Evolutionary conservation across 495 filamentous ascomycete genomes (phyloP).

Genomic region (Penicillium desertorum): DNA sequence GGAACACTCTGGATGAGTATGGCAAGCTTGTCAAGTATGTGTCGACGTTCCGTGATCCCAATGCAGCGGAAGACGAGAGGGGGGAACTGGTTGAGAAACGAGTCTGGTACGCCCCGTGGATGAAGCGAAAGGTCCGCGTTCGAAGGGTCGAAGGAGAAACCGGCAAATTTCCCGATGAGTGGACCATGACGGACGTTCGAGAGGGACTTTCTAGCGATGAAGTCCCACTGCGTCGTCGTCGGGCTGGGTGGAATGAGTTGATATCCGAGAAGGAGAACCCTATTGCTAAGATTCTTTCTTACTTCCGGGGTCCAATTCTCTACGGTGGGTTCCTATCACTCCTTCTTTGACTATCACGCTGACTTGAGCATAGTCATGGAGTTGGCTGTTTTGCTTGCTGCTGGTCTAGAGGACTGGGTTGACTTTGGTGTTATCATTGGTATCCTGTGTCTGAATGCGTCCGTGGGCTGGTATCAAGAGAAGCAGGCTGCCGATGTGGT

Average conservation of each 20-base stretch:
- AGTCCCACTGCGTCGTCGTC: constrained; percentile 58
- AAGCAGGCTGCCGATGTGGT: constrained; percentile 83
- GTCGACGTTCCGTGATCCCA: constrained; percentile 58
- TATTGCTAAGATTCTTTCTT: constrained; percentile 68
- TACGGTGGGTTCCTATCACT: constrained; percentile 57
- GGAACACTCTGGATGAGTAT: constrained; percentile 48
- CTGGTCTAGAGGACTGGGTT: constrained; percentile 74
- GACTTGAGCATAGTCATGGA: constrained; percentile 65
- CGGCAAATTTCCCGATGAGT: constrained; percentile 61
- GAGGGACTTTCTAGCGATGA: constrained; percentile 56
- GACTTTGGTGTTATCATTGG: constrained; percentile 83
- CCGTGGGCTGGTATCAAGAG: constrained; percentile 81
- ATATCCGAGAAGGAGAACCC: constrained; percentile 71
- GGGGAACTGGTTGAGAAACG: constrained; percentile 38
- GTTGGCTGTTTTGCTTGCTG: constrained; percentile 70
- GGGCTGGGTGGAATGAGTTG: constrained; percentile 70
- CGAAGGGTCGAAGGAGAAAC: constrained; percentile 32
- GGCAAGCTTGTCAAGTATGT: constrained; percentile 62
- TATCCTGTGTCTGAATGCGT: constrained; percentile 72
- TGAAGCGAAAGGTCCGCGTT: constrained; percentile 52
- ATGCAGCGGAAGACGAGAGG: constrained; percentile 24
- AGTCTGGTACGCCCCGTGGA: constrained; percentile 58
- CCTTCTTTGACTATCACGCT: constrained; percentile 10
- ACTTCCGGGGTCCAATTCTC: constrained; percentile 77
- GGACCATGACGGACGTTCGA: constrained; percentile 68